Evolutionary conservation across 805 yeast genomes (phyloP).

Genomic region (Lachancea waltii): DNA sequence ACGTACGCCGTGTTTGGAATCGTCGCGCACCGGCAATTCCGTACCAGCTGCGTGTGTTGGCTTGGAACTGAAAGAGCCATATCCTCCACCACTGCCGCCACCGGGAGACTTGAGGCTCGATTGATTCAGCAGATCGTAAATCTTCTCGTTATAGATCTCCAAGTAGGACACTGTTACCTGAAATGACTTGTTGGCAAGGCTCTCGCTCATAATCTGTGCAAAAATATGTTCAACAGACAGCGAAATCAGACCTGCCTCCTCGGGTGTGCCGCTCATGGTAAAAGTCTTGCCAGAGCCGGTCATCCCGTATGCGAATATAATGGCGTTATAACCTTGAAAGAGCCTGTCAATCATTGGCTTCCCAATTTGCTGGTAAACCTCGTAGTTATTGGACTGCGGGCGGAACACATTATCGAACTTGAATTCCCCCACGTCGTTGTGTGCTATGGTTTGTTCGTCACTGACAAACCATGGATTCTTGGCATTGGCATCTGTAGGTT

Average conservation of each 20-base stretch:
- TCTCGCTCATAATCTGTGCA: constrained; percentile 35
- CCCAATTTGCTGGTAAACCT: constrained; percentile 56
- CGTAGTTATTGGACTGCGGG: constrained; percentile 45
- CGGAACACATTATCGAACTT: constrained; percentile 74
- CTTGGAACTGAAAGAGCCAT: constrained; percentile 5
- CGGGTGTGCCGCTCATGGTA: constrained; percentile 68
- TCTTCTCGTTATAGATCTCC: constrained; percentile 82
- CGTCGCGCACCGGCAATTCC: constrained; percentile 76
- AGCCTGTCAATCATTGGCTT: constrained; percentile 47
- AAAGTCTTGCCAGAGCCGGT: constrained; percentile 90
- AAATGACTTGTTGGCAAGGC: constrained; percentile 29
- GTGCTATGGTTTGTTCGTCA: constrained; percentile 37
- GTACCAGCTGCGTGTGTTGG: constrained; percentile 9
- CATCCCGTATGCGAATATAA: constrained; percentile 91
- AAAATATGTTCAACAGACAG: constrained; percentile 51
- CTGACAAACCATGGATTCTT: constrained; percentile 30
- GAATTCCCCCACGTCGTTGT: constrained; percentile 58
- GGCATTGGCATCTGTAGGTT: constrained; percentile 42
- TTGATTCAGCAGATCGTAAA: constrained; percentile 62
- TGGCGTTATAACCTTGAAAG: constrained; percentile 74
- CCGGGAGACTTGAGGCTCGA: neutral
- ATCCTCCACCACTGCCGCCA: neutral
- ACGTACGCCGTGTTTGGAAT: constrained; percentile 59
- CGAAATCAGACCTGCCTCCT: constrained; percentile 66
- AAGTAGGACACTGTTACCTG: constrained; percentile 61